phyloP scores from a whole-genome alignment of 306 rosid species.

The Cicer judaicum region DNA sequence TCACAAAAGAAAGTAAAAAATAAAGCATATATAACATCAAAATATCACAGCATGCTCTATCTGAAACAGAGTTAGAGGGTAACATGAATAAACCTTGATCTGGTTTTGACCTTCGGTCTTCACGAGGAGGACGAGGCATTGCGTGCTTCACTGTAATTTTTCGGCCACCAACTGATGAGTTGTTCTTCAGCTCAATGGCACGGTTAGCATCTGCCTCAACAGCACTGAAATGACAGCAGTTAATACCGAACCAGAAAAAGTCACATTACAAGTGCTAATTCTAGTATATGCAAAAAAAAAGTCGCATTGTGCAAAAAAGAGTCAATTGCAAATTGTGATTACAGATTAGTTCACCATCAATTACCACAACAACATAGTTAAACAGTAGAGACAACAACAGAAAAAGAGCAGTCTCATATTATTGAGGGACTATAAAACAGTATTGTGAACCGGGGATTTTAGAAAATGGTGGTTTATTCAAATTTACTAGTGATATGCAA shows the following conservation, averaged over 20 bases:
- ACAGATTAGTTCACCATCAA: conserved; percentile 6
- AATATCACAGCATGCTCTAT: conserved; percentile 17
- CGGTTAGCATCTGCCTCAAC: conserved; percentile 80
- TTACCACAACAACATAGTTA: conserved; percentile 16
- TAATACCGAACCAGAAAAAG: conserved; percentile 36
- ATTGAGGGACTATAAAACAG: neutral
- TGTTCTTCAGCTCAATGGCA: conserved; percentile 81
- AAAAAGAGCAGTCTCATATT: neutral
- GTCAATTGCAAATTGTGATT: conserved; percentile 1
- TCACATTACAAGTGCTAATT: conserved; percentile 14
- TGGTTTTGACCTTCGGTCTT: conserved; percentile 67
- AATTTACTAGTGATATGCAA: too few relatives aligned
- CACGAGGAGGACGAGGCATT: conserved; percentile 80
- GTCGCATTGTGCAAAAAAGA: neutral
- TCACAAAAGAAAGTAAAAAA: conserved; percentile 34
- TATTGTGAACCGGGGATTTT: too few relatives aligned
- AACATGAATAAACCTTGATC: conserved; percentile 64
- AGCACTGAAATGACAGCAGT: conserved; percentile 67
- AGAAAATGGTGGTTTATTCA: too few relatives aligned
- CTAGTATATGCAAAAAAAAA: conserved; percentile 2
- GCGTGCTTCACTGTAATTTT: conserved; percentile 85
- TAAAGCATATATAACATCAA: neutral
- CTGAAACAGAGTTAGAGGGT: conserved; percentile 34
- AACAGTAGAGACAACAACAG: neutral
- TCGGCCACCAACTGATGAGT: conserved; percentile 72